These are phyloP conservation scores for Wickerhamiella hasegawae DNA, from an alignment of 805 yeast species.

Conservation along the genomic window DNA sequence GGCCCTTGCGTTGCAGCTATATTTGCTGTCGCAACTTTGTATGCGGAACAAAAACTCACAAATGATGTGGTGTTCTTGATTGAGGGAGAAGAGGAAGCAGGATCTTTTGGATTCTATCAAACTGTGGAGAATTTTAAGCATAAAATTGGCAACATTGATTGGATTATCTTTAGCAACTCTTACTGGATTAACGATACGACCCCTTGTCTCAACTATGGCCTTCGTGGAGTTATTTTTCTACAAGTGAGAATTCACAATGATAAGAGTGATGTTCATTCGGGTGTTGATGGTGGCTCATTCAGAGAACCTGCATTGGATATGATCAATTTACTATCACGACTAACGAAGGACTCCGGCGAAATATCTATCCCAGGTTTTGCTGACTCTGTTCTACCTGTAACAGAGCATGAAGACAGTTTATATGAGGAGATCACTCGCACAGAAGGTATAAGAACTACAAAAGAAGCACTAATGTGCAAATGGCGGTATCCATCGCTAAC, in stretches of 20 bases:
- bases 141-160: slow-evolving; percentile 61
- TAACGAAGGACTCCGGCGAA: slow-evolving; percentile 39
- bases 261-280: slow-evolving; percentile 83
- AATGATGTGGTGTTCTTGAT: slow-evolving; percentile 69
- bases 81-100: slow-evolving; percentile 95
- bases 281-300: slow-evolving; percentile 86
- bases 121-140: slow-evolving; percentile 33
- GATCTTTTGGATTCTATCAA: slow-evolving; percentile 69
- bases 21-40: slow-evolving; percentile 67
- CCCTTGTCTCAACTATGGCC: slow-evolving; percentile 88
- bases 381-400: slow-evolving; percentile 44
- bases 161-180: slow-evolving; percentile 80
- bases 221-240: slow-evolving; percentile 80
- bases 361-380: slow-evolving; percentile 56
- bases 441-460: slow-evolving; percentile 28
- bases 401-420: slow-evolving; percentile 38
- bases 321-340: slow-evolving; percentile 49
- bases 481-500: slow-evolving; percentile 90
- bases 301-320: slow-evolving; percentile 83
- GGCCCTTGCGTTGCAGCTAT: slow-evolving; percentile 84
- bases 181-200: slow-evolving; percentile 83
- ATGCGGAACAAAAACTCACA: slow-evolving; percentile 32
- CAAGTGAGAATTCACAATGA: slow-evolving; percentile 56
- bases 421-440: slow-evolving; percentile 30
- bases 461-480: slow-evolving; percentile 44